These are phyloP conservation scores for Exutisphaerella laricina DNA, from an alignment of 2,329 filamentous ascomycete species.

Conservation along the genomic window DNA sequence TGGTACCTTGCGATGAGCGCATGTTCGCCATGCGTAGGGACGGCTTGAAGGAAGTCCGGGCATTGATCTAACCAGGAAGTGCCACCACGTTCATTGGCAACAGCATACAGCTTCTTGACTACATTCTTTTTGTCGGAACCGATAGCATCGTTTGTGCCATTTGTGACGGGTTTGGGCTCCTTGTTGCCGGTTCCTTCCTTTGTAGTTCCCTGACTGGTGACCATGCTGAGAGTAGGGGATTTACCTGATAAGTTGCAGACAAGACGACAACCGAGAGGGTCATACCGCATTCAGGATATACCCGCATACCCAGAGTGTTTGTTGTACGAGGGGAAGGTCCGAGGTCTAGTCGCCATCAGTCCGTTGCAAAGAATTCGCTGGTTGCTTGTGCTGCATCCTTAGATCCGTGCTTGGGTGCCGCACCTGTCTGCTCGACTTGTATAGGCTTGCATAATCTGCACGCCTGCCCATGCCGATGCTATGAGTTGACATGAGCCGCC, in stretches of 20 bases:
- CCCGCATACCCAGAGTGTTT: neutral
- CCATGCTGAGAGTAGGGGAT: no score
- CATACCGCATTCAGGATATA: neutral
- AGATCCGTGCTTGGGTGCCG: neutral
- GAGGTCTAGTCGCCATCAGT: neutral
- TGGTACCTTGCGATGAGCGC: constrained; percentile 14
- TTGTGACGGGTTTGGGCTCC: neutral
- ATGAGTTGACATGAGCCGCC: neutral
- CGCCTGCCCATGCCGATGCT: neutral
- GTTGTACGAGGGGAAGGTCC: neutral
- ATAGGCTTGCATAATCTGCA: neutral
- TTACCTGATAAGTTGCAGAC: neutral
- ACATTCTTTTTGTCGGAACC: neutral
- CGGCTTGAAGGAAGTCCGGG: constrained; percentile 9
- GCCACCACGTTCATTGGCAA: constrained; percentile 16
- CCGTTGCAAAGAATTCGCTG: no score
- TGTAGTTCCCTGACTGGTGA: neutral
- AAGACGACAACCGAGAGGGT: neutral
- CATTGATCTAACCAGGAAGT: constrained; percentile 12
- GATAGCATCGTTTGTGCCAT: neutral
- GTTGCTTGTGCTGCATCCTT: neutral
- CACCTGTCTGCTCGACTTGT: neutral
- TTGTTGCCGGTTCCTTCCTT: neutral
- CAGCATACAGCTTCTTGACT: constrained; percentile 14
- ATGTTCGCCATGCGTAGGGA: constrained; percentile 7